phyloP scores from a whole-genome alignment of 129 eudicot species.

The Oenanthe sinensis region DNA sequence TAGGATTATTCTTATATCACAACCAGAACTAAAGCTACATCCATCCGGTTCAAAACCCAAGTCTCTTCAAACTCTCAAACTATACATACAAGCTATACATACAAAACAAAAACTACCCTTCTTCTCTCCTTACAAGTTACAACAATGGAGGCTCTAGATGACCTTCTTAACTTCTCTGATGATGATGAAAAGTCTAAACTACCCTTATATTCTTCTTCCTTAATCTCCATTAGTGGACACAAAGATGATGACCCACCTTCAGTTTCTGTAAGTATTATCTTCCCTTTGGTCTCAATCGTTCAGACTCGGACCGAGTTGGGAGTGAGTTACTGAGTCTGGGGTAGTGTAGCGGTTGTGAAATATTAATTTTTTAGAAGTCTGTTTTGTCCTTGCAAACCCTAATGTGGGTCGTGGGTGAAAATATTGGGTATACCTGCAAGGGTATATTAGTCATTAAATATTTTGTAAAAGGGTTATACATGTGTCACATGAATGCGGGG shows the following conservation, averaged over 20 bases:
- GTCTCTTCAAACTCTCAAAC: neutral
- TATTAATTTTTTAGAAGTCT: constrained; percentile 1
- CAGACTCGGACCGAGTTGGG: constrained; percentile 13
- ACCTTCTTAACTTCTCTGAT: constrained; percentile 67
- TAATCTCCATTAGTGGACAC: neutral
- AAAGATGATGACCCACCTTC: constrained; percentile 21
- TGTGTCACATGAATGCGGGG: neutral
- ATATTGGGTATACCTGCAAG: neutral
- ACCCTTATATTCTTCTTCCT: constrained; percentile 27
- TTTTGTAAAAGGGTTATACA: neutral
- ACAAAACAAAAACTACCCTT: neutral
- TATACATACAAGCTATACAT: constrained; percentile 1
- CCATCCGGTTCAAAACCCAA: constrained; percentile 3
- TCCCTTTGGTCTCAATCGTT: neutral
- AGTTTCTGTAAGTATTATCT: constrained; percentile 44
- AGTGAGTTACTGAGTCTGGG: neutral
- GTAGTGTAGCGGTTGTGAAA: neutral
- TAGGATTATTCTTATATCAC: neutral
- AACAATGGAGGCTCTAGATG: constrained; percentile 51
- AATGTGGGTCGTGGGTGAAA: neutral
- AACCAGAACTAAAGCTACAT: neutral
- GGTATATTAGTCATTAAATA: constrained; percentile 11
- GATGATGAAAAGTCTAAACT: constrained; percentile 26
- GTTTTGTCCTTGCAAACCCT: constrained; percentile 19
- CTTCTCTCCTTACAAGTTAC: neutral